Conservation (phyloP, 345 rosid genomes). For the Populus alba region DNA sequence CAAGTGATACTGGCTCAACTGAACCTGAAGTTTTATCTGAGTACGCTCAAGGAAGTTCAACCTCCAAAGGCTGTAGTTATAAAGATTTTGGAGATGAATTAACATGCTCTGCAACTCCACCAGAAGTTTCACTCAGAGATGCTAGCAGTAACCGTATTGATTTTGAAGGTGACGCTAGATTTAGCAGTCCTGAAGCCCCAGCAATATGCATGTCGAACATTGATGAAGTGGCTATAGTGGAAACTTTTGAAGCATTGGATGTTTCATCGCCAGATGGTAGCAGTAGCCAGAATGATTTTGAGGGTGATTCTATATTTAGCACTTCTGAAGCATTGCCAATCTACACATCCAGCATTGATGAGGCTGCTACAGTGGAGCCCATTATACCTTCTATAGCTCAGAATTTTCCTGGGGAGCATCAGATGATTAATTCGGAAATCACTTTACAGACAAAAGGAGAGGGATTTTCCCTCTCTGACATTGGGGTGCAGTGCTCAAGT, state of each 20-base stretch:
- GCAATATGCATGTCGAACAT: constrained; percentile 10
- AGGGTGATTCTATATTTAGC: constrained; percentile 5
- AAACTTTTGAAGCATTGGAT: constrained; percentile 16
- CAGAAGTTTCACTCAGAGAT: constrained; percentile 24
- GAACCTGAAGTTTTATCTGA: constrained; percentile 23
- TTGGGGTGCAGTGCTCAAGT: neutral
- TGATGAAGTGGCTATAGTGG: constrained; percentile 23
- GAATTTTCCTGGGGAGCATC: constrained; percentile 6
- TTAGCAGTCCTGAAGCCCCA: constrained; percentile 7
- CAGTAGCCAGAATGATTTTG: constrained; percentile 13
- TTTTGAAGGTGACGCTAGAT: constrained; percentile 11
- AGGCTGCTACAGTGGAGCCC: constrained; percentile 18
- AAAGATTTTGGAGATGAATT: constrained; percentile 15
- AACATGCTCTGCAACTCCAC: constrained; percentile 19
- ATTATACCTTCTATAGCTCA: constrained; percentile 7
- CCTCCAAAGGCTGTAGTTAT: constrained; percentile 21
- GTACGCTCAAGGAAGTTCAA: constrained; percentile 15
- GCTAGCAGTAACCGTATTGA: constrained; percentile 8
- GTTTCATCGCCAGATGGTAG: constrained; percentile 20
- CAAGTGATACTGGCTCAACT: constrained; percentile 18
- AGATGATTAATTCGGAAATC: constrained; percentile 15
- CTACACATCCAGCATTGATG: constrained; percentile 16
- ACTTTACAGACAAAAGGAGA: constrained; percentile 11
- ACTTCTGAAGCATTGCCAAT: constrained; percentile 10
- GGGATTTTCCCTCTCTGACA: neutral